Base-by-base conservation (phyloP, 1,139 yeast species). In the Blastobotrys illinoisensis region DNA sequence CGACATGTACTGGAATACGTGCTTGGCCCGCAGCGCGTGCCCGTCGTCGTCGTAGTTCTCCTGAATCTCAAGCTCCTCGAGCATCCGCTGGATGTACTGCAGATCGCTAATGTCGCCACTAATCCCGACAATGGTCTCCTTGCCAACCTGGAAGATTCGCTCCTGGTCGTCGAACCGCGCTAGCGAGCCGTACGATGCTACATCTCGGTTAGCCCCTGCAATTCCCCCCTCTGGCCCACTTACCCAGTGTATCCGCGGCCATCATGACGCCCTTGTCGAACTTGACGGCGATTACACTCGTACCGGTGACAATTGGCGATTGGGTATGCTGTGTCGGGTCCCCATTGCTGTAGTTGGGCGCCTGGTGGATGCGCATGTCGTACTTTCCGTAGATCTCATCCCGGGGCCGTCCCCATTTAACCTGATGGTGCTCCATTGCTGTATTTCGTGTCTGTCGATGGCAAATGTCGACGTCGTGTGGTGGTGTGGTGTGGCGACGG, bases 101-200 rank as follows among this genome's bases (percentile, higher is more conserved):
- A 91, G 79, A 73, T 95, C 99, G 46, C 96, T 86, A 49, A 93
- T 83, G 71, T 95, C 99, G 51, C 99, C 99, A 51, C 96, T 86
- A 48, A 91, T 77, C 50, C 99, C 99, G 53, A 95, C 97, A 52
- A 90, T 85, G 0, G 97, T 87, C 61, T 86, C 85, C 32, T 78
- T 72, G 7, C 99, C 99, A 28, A 91, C 95, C 58, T 80, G 80
- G 66, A 90, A 74, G 67, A 95, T 75, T 69, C 99, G 83, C 70
- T 93, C 95, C 60, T 88, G 79, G 71, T 91, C 83, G 59, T 81
- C 85, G 74, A 91, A 88, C 65, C 97, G 80, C 61, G 95, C 83
- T 63, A 95, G 77, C 1, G 98, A 90, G 0, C 99, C 99, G 69
- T 93, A 95, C 0, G 97, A 80, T 13, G 77, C 76, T 66, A 32